Evolutionary conservation across 192 early-diverging fungal species (phyloP).

Genomic region (Podila verticillata): DNA sequence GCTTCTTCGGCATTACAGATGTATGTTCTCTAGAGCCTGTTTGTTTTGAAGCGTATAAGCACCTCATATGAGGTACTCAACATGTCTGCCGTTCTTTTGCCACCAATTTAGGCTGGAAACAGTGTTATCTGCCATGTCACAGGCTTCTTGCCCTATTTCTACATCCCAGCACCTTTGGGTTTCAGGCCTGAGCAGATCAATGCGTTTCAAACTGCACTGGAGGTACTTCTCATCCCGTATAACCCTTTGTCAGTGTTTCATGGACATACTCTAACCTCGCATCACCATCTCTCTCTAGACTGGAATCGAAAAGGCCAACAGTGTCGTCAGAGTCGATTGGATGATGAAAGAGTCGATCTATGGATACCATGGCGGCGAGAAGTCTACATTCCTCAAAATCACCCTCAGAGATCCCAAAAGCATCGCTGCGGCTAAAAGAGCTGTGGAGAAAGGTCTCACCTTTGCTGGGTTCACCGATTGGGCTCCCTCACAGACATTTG

Average conservation of each 20-base stretch:
- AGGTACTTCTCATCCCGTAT: conserved; percentile 48
- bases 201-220: conserved; percentile 59
- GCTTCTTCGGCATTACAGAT: conserved; percentile 89
- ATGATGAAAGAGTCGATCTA: conserved; percentile 84
- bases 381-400: conserved; percentile 84
- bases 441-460: conserved; percentile 37
- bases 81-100: neutral
- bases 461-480: conserved; percentile 30
- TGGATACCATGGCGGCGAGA: conserved; percentile 87
- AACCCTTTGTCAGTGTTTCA: neutral
- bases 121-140: conserved; percentile 91
- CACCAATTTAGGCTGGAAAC: conserved; percentile 70
- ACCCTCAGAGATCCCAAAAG: conserved; percentile 66
- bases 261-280: neutral
- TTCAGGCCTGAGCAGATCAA: conserved; percentile 72
- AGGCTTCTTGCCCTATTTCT: conserved; percentile 94
- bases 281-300: conserved; percentile 44
- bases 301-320: conserved; percentile 38
- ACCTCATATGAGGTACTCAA: neutral
- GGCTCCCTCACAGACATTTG: conserved; percentile 71
- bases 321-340: conserved; percentile 72
- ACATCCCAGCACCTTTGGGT: conserved; percentile 87
- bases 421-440: conserved; percentile 31
- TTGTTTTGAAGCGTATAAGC: neutral
- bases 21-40: conserved; percentile 47